Percentiles rank a stretch among this genome's conserved stretches.
Conservation (phyloP, 2,329 filamentous ascomycete species). For the Pseudogymnoascus pannorum region DNA sequence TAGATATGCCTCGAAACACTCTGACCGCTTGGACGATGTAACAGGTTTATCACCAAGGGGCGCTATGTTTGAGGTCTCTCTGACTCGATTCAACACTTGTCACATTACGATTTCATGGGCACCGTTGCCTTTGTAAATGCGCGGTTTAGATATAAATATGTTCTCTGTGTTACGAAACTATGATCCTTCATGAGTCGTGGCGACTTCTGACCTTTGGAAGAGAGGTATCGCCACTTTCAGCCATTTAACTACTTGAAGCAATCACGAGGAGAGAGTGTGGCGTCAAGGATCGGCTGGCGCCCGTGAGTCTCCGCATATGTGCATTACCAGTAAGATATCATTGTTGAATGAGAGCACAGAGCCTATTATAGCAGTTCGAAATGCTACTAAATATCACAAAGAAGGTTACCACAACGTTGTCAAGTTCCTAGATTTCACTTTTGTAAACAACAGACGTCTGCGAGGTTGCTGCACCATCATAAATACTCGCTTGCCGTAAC, state of each 20-base stretch:
- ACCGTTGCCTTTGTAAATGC: not conserved
- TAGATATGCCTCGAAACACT: not conserved
- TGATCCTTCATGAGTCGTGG: not conserved
- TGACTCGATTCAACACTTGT: not conserved
- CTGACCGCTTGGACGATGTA: not conserved
- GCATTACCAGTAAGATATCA: not conserved
- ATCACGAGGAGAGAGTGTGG: constrained; percentile 1
- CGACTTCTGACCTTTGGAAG: not conserved
- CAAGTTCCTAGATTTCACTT: not conserved
- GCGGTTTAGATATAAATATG: not conserved
- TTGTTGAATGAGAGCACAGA: not conserved
- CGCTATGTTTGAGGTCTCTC: not conserved
- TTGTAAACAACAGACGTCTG: not conserved
- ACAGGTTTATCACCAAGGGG: constrained; percentile 1
- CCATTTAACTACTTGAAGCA: constrained; percentile 6
- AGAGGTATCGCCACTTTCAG: not conserved
- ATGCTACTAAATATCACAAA: not conserved
- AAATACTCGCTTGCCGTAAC: not conserved
- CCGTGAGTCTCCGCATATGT: not conserved
- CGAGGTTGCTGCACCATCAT: not conserved
- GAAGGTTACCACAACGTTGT: not conserved
- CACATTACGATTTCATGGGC: not conserved
- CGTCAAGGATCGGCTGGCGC: constrained; percentile 1
- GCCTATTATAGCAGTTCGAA: not conserved
- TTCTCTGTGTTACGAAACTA: not conserved